Conservation (phyloP, 805 yeast genomes). For the Metschnikowia continentalis region DNA sequence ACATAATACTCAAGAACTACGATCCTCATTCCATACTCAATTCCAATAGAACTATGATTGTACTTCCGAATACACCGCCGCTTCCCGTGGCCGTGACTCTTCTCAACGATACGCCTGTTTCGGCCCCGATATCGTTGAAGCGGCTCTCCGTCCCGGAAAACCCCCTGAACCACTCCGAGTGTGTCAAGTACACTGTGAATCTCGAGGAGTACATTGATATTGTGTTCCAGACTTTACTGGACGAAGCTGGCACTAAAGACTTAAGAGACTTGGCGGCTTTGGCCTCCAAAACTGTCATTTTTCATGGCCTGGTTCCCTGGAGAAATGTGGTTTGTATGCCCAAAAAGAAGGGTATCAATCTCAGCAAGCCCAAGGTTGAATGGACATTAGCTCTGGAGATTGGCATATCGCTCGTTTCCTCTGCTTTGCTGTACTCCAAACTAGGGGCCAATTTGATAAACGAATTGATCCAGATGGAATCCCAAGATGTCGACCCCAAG, state of each 20-base stretch:
- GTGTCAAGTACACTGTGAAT: slow-evolving; percentile 21
- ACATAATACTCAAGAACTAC: no score
- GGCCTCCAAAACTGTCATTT: background rate
- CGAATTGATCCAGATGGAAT: slow-evolving; percentile 29
- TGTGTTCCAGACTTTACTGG: slow-evolving; percentile 16
- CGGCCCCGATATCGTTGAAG: background rate
- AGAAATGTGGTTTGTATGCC: background rate
- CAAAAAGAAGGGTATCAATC: background rate
- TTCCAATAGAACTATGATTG: slow-evolving; percentile 18
- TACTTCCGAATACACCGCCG: slow-evolving; percentile 34
- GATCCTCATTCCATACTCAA: no score
- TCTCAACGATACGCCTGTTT: background rate
- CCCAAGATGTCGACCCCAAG: slow-evolving; percentile 20
- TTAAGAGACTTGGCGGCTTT: background rate
- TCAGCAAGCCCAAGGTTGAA: background rate
- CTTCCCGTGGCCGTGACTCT: slow-evolving; percentile 2
- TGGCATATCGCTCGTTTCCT: slow-evolving; percentile 22
- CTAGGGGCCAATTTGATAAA: slow-evolving; percentile 35
- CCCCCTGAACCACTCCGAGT: background rate
- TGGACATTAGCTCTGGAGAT: slow-evolving; percentile 35
- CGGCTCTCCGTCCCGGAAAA: background rate
- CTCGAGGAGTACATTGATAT: slow-evolving; percentile 34
- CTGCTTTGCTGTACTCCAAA: slow-evolving; percentile 26
- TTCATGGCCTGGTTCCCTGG: background rate
- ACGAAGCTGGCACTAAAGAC: background rate